Evolutionary conservation across 176 grass and related monocot species (phyloP).

Genomic region (Puccinellia tenuiflora): DNA sequence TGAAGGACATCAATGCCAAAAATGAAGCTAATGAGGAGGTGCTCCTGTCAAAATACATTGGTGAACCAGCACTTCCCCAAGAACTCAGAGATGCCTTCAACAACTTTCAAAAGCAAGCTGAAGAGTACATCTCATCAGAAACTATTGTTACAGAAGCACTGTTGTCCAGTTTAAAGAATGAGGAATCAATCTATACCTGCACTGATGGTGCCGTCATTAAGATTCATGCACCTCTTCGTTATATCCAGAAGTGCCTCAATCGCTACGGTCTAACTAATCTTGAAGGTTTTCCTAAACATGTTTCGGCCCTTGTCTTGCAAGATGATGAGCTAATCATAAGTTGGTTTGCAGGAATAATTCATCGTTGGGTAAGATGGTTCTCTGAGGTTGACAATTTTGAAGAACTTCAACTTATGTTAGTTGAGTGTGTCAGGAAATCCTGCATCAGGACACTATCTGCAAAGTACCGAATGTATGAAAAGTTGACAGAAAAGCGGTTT

Average conservation of each 20-base stretch:
- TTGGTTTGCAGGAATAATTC: conserved; percentile 89
- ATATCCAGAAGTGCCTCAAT: conserved; percentile 64
- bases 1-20: conserved; percentile 78
- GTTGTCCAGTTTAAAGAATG: conserved; percentile 38
- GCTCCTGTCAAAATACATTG: conserved; percentile 84
- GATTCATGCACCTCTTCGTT: conserved; percentile 59
- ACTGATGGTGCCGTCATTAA: conserved; percentile 37
- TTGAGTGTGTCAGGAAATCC: conserved; percentile 74
- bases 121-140: conserved; percentile 63
- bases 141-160: conserved; percentile 46
- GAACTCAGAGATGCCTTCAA: conserved; percentile 77
- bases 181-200: conserved; percentile 25
- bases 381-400: conserved; percentile 70
- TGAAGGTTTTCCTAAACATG: conserved; percentile 79
- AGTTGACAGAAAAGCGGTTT: conserved; percentile 82
- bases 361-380: conserved; percentile 79
- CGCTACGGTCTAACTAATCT: conserved; percentile 77
- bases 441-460: conserved; percentile 93
- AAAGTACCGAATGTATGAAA: conserved; percentile 78
- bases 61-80: conserved; percentile 65
- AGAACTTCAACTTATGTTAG: conserved; percentile 69
- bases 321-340: conserved; percentile 86
- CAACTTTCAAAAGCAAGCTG: conserved; percentile 78
- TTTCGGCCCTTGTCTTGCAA: conserved; percentile 73
- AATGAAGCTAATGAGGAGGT: conserved; percentile 54